phyloP scores from a whole-genome alignment of 306 rosid species.

The Trifolium pratense region DNA sequence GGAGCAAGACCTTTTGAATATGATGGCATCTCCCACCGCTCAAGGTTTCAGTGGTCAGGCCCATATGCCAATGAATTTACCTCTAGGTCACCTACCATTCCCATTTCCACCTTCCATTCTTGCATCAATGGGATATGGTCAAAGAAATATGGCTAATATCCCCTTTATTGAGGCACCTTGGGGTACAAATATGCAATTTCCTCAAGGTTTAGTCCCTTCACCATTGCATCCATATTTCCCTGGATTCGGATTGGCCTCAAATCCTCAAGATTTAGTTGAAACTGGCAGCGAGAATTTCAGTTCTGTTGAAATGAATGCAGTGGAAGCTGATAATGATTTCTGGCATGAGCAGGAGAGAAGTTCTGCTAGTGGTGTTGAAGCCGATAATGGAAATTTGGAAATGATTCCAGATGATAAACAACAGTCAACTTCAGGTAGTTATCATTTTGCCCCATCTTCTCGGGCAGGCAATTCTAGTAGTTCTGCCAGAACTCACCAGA shows the following conservation, averaged over 20 bases:
- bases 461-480: conserved; percentile 54
- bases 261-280: conserved; percentile 64
- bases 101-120: conserved; percentile 73
- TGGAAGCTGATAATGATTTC: conserved; percentile 70
- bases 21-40: conserved; percentile 74
- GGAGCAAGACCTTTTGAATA: conserved; percentile 89
- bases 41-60: conserved; percentile 75
- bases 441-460: conserved; percentile 56
- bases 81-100: conserved; percentile 76
- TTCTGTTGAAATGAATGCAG: conserved; percentile 57
- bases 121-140: conserved; percentile 81
- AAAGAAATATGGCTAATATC: conserved; percentile 74
- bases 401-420: conserved; percentile 76
- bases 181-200: conserved; percentile 80
- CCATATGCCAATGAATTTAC: conserved; percentile 74
- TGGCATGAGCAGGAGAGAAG: conserved; percentile 92
- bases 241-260: conserved; percentile 62
- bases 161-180: conserved; percentile 83
- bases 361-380: conserved; percentile 70
- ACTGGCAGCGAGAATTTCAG: conserved; percentile 64
- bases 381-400: conserved; percentile 75
- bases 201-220: conserved; percentile 77
- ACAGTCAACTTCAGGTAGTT: conserved; percentile 78
- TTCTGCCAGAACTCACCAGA: conserved; percentile 57
- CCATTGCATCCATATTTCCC: conserved; percentile 76